Evolutionary conservation across 2,329 filamentous ascomycete genomes (phyloP).

Genomic region (Botryotinia globosa): DNA sequence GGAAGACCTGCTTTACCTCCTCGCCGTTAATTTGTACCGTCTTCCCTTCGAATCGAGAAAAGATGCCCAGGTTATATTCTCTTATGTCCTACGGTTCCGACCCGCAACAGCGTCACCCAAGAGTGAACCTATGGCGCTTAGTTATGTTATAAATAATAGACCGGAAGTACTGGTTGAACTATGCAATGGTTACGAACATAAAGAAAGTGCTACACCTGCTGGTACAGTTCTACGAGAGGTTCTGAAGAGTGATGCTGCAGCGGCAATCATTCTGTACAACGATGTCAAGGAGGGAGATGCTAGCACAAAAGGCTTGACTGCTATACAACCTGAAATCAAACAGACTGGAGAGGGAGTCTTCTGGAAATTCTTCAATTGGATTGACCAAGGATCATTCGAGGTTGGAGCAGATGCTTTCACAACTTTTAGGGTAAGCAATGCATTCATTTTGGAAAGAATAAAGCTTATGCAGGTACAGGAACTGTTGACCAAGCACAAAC

Average conservation of each 20-base stretch:
- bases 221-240: conserved; percentile 87
- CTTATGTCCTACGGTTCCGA: conserved; percentile 88
- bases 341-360: conserved; percentile 84
- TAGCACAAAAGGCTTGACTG: conserved; percentile 66
- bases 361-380: conserved; percentile 97
- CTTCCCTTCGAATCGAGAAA: conserved; percentile 95
- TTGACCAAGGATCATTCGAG: conserved; percentile 94
- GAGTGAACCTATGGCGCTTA: conserved; percentile 77
- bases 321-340: conserved; percentile 71
- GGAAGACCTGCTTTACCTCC: conserved; percentile 81
- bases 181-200: conserved; percentile 84
- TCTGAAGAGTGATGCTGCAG: conserved; percentile 83
- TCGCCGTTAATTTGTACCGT: conserved; percentile 77
- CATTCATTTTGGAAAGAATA: background rate
- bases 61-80: conserved; percentile 93
- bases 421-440: conserved; percentile 74
- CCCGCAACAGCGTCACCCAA: conserved; percentile 64
- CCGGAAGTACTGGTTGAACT: conserved; percentile 85
- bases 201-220: conserved; percentile 87
- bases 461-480: conserved; percentile 57
- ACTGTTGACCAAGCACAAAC: conserved; percentile 90
- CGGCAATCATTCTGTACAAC: conserved; percentile 89
- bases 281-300: conserved; percentile 71
- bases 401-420: conserved; percentile 97
- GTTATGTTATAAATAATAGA: conserved; percentile 81